These are phyloP conservation scores for Pelargonium fulgidum DNA, from an alignment of 441 rosid genomes.

Conservation along the genomic window DNA sequence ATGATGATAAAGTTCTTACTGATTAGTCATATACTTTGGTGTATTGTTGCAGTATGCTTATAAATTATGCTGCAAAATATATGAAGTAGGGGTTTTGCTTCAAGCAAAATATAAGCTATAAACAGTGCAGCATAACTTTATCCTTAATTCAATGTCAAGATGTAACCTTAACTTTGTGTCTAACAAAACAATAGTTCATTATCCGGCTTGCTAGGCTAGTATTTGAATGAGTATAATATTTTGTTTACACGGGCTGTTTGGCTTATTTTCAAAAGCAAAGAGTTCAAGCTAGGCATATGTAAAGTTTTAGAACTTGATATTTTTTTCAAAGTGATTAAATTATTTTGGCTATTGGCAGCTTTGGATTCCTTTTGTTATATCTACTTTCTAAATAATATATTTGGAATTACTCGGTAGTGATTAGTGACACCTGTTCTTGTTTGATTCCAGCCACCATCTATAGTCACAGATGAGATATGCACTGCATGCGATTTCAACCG, in stretches of 20 bases:
- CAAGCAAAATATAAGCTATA: neutral
- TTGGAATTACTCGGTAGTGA: neutral
- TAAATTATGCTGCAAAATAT: neutral
- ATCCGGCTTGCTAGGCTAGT: conserved; percentile 3
- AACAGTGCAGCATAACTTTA: neutral
- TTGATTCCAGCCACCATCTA: conserved; percentile 81
- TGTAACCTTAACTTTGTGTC: conserved; percentile 4
- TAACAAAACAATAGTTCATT: neutral
- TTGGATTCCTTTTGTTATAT: neutral
- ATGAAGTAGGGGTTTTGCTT: neutral
- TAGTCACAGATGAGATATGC: conserved; percentile 87
- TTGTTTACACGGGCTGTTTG: neutral
- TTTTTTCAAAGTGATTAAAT: neutral
- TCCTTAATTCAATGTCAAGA: conserved; percentile 5
- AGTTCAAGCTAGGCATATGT: neutral
- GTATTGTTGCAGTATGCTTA: neutral
- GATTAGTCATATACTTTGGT: neutral
- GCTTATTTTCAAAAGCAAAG: neutral
- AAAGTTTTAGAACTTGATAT: neutral
- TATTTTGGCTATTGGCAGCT: conserved; percentile 1
- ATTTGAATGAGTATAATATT: conserved; percentile 1
- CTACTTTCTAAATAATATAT: neutral
- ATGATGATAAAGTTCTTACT: neutral
- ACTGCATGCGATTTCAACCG: conserved; percentile 99
- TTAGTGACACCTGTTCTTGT: conserved; percentile 21